Conservation (phyloP, 805 yeast genomes). For the Candida xyloterini region DNA sequence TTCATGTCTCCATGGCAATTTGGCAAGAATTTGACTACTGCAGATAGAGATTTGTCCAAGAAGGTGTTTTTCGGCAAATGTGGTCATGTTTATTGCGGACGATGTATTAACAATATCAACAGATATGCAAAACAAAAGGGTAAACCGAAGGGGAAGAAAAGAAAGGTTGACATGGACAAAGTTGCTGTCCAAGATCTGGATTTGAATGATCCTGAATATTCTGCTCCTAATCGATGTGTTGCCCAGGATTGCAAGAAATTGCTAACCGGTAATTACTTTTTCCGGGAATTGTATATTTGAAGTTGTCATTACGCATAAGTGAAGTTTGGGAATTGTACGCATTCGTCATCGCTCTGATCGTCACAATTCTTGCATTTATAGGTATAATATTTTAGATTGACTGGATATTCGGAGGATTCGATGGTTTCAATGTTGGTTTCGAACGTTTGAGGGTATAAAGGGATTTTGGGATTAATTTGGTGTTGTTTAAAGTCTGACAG, state of each 20-base stretch:
- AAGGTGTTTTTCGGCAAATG: conserved; percentile 66
- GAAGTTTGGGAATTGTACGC: conserved; percentile 11
- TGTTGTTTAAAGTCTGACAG: conserved; percentile 11
- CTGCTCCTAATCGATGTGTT: conserved; percentile 59
- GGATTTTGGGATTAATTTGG: conserved; percentile 22
- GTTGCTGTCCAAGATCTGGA: conserved; percentile 25
- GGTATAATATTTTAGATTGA: conserved; percentile 24
- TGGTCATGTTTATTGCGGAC: conserved; percentile 86
- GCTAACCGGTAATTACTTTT: conserved; percentile 46
- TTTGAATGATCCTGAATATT: conserved; percentile 40
- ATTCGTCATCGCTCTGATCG: conserved; percentile 4
- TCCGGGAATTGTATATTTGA: conserved; percentile 52
- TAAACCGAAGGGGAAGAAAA: conserved; percentile 23
- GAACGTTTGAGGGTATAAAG: conserved; percentile 16
- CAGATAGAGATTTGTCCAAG: conserved; percentile 59
- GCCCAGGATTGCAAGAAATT: conserved; percentile 46
- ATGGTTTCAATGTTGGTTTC: conserved; percentile 19
- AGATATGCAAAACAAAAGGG: conserved; percentile 27
- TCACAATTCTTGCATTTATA: conserved; percentile 23
- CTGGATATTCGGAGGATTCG: conserved; percentile 24
- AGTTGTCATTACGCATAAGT: conserved; percentile 11
- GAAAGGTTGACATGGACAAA: conserved; percentile 12
- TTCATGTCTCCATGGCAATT: conserved; percentile 66
- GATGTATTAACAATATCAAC: conserved; percentile 71
- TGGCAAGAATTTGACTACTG: conserved; percentile 42